These are phyloP conservation scores for Hyaloscypha finlandica DNA, from an alignment of 495 filamentous ascomycete genomes.

Conservation along the genomic window DNA sequence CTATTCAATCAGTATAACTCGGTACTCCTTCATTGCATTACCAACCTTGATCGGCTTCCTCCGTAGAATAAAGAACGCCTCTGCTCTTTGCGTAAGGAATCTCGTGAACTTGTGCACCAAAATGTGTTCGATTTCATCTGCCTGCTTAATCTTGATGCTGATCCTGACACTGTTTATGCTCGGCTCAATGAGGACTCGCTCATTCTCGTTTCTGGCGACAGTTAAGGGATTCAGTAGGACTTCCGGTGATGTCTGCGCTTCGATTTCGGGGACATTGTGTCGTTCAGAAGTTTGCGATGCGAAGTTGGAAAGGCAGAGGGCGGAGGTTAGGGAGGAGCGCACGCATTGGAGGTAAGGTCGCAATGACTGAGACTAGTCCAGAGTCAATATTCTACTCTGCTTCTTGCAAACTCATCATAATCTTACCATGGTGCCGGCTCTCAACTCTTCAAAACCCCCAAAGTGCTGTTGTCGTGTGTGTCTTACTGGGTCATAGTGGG, in stretches of 20 bases:
- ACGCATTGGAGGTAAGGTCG: slow-evolving; percentile 97
- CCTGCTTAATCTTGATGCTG: slow-evolving; percentile 98
- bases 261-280: slow-evolving; percentile 97
- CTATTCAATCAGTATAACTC: slow-evolving; percentile 44
- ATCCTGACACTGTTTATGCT: slow-evolving; percentile 94
- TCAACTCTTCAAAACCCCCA: slow-evolving; percentile 7
- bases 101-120: slow-evolving; percentile 97
- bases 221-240: slow-evolving; percentile 89
- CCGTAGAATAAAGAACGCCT: slow-evolving; percentile 95
- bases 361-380: slow-evolving; percentile 86
- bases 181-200: slow-evolving; percentile 90
- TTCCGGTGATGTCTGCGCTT: slow-evolving; percentile 89
- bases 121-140: slow-evolving; percentile 97
- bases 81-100: slow-evolving; percentile 92
- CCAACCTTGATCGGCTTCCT: slow-evolving; percentile 91
- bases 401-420: background rate
- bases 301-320: slow-evolving; percentile 95
- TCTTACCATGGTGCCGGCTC: slow-evolving; percentile 23
- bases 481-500: slow-evolving; percentile 23
- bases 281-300: slow-evolving; percentile 94
- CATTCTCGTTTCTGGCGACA: slow-evolving; percentile 91
- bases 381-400: background rate
- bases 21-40: background rate
- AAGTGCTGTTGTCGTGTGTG: slow-evolving; percentile 12
- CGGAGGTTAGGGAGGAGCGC: slow-evolving; percentile 89